These are phyloP conservation scores for Friedmanniomyces simplex DNA, from an alignment of 495 filamentous ascomycete species.

Conservation along the genomic window DNA sequence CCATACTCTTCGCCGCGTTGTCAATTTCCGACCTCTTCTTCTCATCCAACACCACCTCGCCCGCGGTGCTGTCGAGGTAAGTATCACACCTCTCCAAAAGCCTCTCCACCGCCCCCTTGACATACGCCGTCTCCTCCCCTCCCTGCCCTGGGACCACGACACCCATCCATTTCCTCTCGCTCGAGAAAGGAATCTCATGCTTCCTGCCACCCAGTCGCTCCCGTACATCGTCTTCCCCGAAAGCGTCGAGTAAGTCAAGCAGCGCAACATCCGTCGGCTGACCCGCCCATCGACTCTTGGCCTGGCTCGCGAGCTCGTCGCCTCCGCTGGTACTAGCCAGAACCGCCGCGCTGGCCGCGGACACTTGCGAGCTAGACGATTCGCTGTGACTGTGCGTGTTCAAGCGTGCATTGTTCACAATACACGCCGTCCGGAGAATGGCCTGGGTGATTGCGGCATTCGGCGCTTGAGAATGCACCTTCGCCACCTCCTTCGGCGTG, in stretches of 20 bases:
- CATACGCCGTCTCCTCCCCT: conserved; percentile 62
- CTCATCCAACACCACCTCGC: conserved; percentile 78
- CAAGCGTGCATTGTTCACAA: conserved; percentile 88
- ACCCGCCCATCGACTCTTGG: conserved; percentile 84
- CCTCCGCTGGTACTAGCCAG: conserved; percentile 52
- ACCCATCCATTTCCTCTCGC: conserved; percentile 98
- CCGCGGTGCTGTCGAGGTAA: conserved; percentile 77
- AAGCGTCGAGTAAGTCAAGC: conserved; percentile 79
- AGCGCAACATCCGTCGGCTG: conserved; percentile 96
- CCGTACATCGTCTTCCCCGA: conserved; percentile 82
- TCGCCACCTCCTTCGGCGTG: conserved; percentile 62
- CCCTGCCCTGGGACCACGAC: conserved; percentile 51
- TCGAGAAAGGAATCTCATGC: conserved; percentile 87
- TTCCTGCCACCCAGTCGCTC: conserved; percentile 69
- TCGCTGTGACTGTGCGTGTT: conserved; percentile 47
- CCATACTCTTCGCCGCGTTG: conserved; percentile 81
- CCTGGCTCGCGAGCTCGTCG: conserved; percentile 42
- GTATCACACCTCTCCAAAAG: conserved; percentile 80
- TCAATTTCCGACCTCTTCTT: conserved; percentile 60
- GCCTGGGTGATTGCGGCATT: conserved; percentile 41
- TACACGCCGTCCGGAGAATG: conserved; percentile 81
- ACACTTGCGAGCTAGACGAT: conserved; percentile 30
- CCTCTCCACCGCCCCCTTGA: conserved; percentile 89
- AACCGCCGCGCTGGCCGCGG: conserved; percentile 60
- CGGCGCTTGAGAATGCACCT: conserved; percentile 59